Evolutionary conservation across 2,329 filamentous ascomycete genomes (phyloP).

Genomic region (Pseudonectria buxi): DNA sequence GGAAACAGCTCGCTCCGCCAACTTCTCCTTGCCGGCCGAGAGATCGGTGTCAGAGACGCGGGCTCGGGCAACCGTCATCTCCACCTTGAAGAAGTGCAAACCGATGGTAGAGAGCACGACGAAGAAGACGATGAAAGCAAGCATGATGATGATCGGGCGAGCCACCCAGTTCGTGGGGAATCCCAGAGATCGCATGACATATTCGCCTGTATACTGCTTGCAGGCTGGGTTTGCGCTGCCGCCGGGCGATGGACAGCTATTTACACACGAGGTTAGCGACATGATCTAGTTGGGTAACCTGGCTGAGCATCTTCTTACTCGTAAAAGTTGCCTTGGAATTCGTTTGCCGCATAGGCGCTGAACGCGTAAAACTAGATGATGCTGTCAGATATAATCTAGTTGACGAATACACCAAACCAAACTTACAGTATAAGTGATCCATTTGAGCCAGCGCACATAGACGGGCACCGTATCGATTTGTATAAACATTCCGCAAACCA

Average conservation of each 20-base stretch:
- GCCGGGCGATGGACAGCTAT: constrained; percentile 52
- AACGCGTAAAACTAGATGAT: constrained; percentile 62
- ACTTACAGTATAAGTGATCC: constrained; percentile 52
- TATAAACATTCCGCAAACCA: constrained; percentile 72
- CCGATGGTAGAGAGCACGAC: constrained; percentile 54
- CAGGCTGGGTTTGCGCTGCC: constrained; percentile 60
- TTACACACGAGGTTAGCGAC: no score
- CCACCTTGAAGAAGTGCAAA: constrained; percentile 56
- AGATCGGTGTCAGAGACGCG: constrained; percentile 53
- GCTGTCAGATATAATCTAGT: no score
- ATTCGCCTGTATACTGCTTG: constrained; percentile 60
- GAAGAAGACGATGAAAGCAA: constrained; percentile 59
- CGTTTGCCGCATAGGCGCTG: constrained; percentile 63
- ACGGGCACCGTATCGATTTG: constrained; percentile 66
- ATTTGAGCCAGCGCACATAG: constrained; percentile 74
- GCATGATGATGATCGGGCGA: constrained; percentile 56
- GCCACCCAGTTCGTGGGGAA: constrained; percentile 62
- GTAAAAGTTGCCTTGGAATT: constrained; percentile 66
- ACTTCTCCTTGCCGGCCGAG: constrained; percentile 65
- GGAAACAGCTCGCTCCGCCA: constrained; percentile 45
- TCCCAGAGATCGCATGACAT: constrained; percentile 62
- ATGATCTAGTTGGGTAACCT: no score
- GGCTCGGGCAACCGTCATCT: constrained; percentile 63
- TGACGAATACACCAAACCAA: not conserved
- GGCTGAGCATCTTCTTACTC: constrained; percentile 33